These are phyloP conservation scores for Allomyces macrogynus DNA, from an alignment of 192 early-diverging fungal species.

Conservation along the genomic window DNA sequence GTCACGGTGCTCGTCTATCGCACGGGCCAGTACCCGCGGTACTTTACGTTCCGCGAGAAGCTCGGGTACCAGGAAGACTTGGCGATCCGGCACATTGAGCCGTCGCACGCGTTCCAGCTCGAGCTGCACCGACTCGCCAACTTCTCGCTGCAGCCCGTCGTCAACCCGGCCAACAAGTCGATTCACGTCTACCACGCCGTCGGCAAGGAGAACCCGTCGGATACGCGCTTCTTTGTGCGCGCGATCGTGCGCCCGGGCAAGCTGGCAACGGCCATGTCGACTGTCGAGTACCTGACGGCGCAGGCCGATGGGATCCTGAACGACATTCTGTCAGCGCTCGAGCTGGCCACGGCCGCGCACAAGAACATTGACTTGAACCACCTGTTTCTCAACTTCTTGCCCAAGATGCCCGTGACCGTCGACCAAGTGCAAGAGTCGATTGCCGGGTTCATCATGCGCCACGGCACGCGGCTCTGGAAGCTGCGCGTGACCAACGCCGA, in stretches of 20 bases:
- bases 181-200: conserved; percentile 91
- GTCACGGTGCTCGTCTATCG: conserved; percentile 77
- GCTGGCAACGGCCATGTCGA: conserved; percentile 53
- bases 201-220: conserved; percentile 82
- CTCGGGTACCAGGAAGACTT: conserved; percentile 68
- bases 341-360: conserved; percentile 73
- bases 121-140: conserved; percentile 78
- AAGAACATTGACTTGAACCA: conserved; percentile 98
- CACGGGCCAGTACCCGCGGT: conserved; percentile 61
- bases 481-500: conserved; percentile 89
- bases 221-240: conserved; percentile 94
- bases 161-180: conserved; percentile 69
- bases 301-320: conserved; percentile 83
- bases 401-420: conserved; percentile 75
- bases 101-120: conserved; percentile 90
- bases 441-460: conserved; percentile 75
- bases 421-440: conserved; percentile 63
- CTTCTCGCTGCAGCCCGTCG: conserved; percentile 92
- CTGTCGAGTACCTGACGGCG: conserved; percentile 83
- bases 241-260: conserved; percentile 83
- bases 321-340: conserved; percentile 86
- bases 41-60: conserved; percentile 90
- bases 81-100: conserved; percentile 95
- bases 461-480: conserved; percentile 85
- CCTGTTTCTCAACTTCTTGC: conserved; percentile 94